Percentiles rank a stretch among this genome's conserved stretches.
Evolutionary conservation across 169 alveolate genomes (phyloP).

Genomic region (Theileria orientalis): DNA sequence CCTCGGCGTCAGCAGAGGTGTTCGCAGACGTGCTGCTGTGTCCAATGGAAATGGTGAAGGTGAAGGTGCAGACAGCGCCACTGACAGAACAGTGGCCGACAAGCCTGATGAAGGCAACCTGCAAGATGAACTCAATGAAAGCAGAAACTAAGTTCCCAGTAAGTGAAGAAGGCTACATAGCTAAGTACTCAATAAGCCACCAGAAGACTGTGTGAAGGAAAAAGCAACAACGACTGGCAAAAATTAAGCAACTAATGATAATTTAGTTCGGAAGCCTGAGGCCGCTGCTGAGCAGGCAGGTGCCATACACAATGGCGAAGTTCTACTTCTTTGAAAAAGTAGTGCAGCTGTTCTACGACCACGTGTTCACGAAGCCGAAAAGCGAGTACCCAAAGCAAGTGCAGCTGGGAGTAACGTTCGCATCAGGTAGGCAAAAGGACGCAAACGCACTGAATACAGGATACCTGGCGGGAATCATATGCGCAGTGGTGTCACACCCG

Average conservation of each 20-base stretch:
- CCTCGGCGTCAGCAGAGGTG: slow-evolving; percentile 98
- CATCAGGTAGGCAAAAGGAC: slow-evolving; percentile 75
- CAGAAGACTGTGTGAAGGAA: neutral
- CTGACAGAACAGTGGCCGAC: slow-evolving; percentile 84
- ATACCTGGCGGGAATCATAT: slow-evolving; percentile 92
- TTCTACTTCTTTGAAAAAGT: slow-evolving; percentile 94
- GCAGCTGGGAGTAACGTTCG: slow-evolving; percentile 90
- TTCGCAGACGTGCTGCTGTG: slow-evolving; percentile 96
- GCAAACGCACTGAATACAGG: slow-evolving; percentile 66
- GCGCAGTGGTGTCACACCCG: slow-evolving; percentile 97
- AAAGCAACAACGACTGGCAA: neutral
- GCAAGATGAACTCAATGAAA: slow-evolving; percentile 72
- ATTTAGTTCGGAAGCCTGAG: slow-evolving; percentile 80
- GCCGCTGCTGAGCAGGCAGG: slow-evolving; percentile 93
- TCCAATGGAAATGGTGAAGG: slow-evolving; percentile 96
- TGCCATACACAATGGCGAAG: slow-evolving; percentile 98
- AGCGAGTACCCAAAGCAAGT: slow-evolving; percentile 85
- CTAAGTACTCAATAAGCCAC: slow-evolving; percentile 90
- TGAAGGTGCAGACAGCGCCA: slow-evolving; percentile 88
- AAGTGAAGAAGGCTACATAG: slow-evolving; percentile 79
- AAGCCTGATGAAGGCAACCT: slow-evolving; percentile 77
- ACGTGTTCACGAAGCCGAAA: slow-evolving; percentile 87
- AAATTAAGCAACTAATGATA: neutral
- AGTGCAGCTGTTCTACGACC: slow-evolving; percentile 86
- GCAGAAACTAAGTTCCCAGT: slow-evolving; percentile 85